Evolutionary conservation across 768 basidiomycete genomes (phyloP).

Genomic region (Boletus vermiculosoides): DNA sequence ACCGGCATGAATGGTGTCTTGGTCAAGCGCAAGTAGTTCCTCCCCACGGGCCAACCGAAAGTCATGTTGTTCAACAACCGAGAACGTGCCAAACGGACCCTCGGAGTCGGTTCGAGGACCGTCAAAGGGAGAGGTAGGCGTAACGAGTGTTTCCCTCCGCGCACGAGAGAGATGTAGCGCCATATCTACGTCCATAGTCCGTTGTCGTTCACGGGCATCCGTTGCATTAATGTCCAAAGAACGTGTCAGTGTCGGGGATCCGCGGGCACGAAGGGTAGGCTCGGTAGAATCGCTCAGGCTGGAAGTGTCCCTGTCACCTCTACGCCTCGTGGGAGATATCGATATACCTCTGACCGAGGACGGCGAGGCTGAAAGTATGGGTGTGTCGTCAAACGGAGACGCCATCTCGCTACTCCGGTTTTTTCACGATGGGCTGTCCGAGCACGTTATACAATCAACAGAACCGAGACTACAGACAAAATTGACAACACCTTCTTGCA

Average conservation of each 20-base stretch:
- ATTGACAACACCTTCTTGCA: slow-evolving; percentile 16
- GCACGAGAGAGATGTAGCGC: slow-evolving; percentile 76
- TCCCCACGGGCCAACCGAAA: slow-evolving; percentile 40
- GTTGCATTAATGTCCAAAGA: slow-evolving; percentile 70
- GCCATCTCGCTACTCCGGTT: slow-evolving; percentile 30
- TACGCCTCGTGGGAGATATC: slow-evolving; percentile 41
- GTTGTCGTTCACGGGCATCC: slow-evolving; percentile 80
- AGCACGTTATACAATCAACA: neutral
- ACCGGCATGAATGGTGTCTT: slow-evolving; percentile 4
- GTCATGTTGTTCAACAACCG: slow-evolving; percentile 49
- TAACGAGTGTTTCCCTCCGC: slow-evolving; percentile 57
- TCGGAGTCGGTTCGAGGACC: slow-evolving; percentile 32
- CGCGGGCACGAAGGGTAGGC: slow-evolving; percentile 42
- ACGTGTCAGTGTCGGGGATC: slow-evolving; percentile 61
- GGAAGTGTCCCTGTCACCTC: slow-evolving; percentile 31
- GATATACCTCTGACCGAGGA: slow-evolving; percentile 41
- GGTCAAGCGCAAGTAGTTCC: slow-evolving; percentile 16
- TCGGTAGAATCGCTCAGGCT: slow-evolving; percentile 45
- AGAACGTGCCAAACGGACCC: slow-evolving; percentile 41
- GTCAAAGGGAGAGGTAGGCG: slow-evolving; percentile 36
- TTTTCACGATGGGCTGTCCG: slow-evolving; percentile 3
- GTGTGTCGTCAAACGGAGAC: slow-evolving; percentile 37
- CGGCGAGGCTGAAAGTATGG: slow-evolving; percentile 40
- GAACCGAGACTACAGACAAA: neutral
- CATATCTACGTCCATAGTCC: slow-evolving; percentile 94